Conservation (phyloP, 2,329 filamentous ascomycete species). For the Phoma sp. region DNA sequence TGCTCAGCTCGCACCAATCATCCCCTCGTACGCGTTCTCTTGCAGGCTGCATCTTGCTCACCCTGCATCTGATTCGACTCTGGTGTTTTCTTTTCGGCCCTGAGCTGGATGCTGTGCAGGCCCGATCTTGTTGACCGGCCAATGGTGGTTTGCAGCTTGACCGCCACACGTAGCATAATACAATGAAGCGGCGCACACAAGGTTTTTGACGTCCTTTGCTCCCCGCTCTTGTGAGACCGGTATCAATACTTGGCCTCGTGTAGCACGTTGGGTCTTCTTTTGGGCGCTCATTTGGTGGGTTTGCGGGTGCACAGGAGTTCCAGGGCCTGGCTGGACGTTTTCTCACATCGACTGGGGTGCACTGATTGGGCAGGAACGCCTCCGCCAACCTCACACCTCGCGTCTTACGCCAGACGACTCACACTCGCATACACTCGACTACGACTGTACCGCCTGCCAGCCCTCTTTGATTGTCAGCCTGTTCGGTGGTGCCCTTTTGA, state of each 20-base stretch:
- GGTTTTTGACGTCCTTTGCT: slow-evolving; percentile 16
- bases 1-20: slow-evolving; percentile 28
- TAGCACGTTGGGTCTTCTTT: slow-evolving; percentile 14
- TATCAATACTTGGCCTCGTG: slow-evolving; percentile 20
- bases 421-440: slow-evolving; percentile 9
- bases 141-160: slow-evolving; percentile 27
- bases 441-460: slow-evolving; percentile 1
- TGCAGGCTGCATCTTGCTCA: slow-evolving; percentile 22
- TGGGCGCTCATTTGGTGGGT: slow-evolving; percentile 15
- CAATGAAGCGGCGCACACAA: slow-evolving; percentile 22
- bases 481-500: slow-evolving; percentile 26
- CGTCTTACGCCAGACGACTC: slow-evolving; percentile 18
- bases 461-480: slow-evolving; percentile 19
- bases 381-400: slow-evolving; percentile 8
- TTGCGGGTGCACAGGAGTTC: slow-evolving; percentile 9
- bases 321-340: slow-evolving; percentile 12
- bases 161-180: slow-evolving; percentile 35
- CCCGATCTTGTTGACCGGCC: slow-evolving; percentile 10
- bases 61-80: slow-evolving; percentile 29
- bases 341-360: slow-evolving; percentile 1
- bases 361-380: slow-evolving; percentile 10
- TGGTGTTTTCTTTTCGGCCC: slow-evolving; percentile 21
- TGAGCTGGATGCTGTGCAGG: slow-evolving; percentile 31
- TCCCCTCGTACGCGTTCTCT: slow-evolving; percentile 15
- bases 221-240: slow-evolving; percentile 26